A percentile compares a stretch with the other conserved stretches of the same genome.
phyloP scores from a whole-genome alignment of 2,329 filamentous ascomycete genomes.

The Uncinocarpus reesii region DNA sequence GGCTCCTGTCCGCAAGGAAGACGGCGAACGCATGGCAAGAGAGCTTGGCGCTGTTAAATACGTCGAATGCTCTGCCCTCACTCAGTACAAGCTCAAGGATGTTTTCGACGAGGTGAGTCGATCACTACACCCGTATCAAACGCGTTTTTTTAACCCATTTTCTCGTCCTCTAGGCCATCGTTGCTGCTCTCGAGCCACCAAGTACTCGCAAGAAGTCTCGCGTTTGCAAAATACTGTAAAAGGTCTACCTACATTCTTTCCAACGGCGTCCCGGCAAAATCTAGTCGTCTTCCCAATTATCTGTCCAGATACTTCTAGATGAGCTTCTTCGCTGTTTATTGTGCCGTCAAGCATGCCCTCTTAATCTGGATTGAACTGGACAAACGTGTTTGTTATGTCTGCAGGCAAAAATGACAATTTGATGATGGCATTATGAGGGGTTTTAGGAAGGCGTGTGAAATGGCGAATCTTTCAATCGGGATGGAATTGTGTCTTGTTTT shows the following conservation, averaged over 20 bases:
- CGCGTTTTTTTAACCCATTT: neutral
- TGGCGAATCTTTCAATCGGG: constrained; percentile 11
- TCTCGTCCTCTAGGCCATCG: constrained; percentile 60
- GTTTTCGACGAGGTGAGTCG: constrained; percentile 89
- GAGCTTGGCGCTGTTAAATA: constrained; percentile 97
- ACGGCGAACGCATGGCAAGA: constrained; percentile 92
- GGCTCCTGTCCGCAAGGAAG: constrained; percentile 80
- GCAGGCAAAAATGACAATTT: constrained; percentile 7
- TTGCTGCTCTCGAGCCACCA: constrained; percentile 82
- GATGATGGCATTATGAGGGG: constrained; percentile 14
- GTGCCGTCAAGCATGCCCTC: constrained; percentile 10
- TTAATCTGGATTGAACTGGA: constrained; percentile 12
- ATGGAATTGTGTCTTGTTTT: constrained; percentile 9
- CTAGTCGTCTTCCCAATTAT: constrained; percentile 10
- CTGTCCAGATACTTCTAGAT: constrained; percentile 12
- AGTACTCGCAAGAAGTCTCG: constrained; percentile 54
- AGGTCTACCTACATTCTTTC: neutral
- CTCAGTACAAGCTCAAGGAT: constrained; percentile 97
- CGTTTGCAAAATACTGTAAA: constrained; percentile 11
- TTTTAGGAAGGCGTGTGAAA: constrained; percentile 13
- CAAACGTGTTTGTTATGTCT: constrained; percentile 9
- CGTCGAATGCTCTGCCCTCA: constrained; percentile 94
- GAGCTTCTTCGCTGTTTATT: constrained; percentile 8
- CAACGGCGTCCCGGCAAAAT: constrained; percentile 11
- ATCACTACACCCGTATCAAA: neutral